These are phyloP conservation scores for Cucurbitaria berberidis DNA, from an alignment of 2,329 filamentous ascomycete genomes.

Conservation along the genomic window DNA sequence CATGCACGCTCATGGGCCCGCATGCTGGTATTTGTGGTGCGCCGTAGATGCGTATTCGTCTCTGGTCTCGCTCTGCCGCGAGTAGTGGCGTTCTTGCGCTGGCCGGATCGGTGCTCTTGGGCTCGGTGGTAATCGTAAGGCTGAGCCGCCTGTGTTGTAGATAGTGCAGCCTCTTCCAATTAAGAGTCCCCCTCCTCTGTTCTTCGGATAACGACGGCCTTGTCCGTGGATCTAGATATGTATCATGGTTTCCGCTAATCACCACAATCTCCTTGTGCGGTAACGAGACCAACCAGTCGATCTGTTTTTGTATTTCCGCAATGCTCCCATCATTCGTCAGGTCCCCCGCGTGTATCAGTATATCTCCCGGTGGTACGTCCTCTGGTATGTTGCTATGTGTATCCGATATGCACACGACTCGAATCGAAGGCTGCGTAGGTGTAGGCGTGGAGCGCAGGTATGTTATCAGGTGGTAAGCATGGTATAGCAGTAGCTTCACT, in stretches of 20 bases:
- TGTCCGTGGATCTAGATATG: constrained; percentile 75
- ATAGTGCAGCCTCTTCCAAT: constrained; percentile 75
- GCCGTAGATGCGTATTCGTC: constrained; percentile 76
- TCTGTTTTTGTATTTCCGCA: constrained; percentile 76
- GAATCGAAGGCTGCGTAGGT: constrained; percentile 66
- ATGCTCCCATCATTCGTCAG: constrained; percentile 75
- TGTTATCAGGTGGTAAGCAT: constrained; percentile 69
- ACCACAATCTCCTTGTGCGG: constrained; percentile 82
- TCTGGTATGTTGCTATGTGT: constrained; percentile 72
- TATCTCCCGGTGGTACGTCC: constrained; percentile 75
- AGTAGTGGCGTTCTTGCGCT: constrained; percentile 29
- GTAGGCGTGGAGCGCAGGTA: constrained; percentile 69
- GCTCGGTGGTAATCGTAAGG: constrained; percentile 56
- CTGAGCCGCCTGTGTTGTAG: constrained; percentile 72
- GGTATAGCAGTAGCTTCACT: constrained; percentile 66
- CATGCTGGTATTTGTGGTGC: constrained; percentile 79
- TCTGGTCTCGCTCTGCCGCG: constrained; percentile 30
- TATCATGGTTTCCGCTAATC: constrained; percentile 88
- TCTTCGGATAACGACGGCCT: constrained; percentile 57
- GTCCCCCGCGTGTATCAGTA: constrained; percentile 91
- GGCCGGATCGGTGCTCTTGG: constrained; percentile 6
- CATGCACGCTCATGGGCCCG: constrained; percentile 70
- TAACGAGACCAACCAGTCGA: constrained; percentile 79
- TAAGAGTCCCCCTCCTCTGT: constrained; percentile 63
- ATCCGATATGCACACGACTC: constrained; percentile 87